These are phyloP conservation scores for Microdochium bolleyi DNA, from an alignment of 2,329 filamentous ascomycete species.

Conservation along the genomic window DNA sequence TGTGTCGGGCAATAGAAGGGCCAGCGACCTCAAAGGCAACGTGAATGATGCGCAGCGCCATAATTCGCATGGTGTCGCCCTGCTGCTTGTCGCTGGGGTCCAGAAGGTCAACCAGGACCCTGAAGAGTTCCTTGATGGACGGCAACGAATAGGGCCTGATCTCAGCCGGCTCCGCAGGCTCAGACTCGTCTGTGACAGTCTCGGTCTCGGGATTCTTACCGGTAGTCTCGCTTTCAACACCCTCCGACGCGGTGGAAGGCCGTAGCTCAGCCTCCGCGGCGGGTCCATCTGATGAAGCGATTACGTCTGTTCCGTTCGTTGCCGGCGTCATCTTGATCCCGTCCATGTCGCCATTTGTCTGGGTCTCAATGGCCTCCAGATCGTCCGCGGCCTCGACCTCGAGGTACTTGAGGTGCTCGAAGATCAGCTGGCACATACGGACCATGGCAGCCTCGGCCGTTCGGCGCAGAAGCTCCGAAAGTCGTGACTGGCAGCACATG, in stretches of 20 bases:
- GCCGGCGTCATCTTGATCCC: constrained; percentile 79
- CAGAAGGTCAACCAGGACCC: constrained; percentile 86
- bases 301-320: constrained; percentile 54
- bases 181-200: constrained; percentile 11
- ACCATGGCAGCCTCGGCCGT: constrained; percentile 97
- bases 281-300: constrained; percentile 40
- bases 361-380: constrained; percentile 55
- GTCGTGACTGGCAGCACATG: constrained; percentile 89
- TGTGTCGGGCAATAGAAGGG: constrained; percentile 88
- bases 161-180: constrained; percentile 26
- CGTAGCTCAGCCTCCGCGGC: constrained; percentile 25
- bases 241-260: constrained; percentile 28
- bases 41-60: constrained; percentile 95
- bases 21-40: constrained; percentile 94
- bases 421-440: constrained; percentile 98
- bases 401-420: constrained; percentile 82
- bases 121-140: constrained; percentile 88
- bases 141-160: constrained; percentile 88
- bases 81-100: constrained; percentile 90
- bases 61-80: constrained; percentile 91
- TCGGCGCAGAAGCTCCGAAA: constrained; percentile 82
- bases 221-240: constrained; percentile 19
- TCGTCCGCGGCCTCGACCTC: constrained; percentile 68
- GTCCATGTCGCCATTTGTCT: constrained; percentile 61
- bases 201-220: constrained; percentile 15